These are phyloP conservation scores for Penicillium sp. DNA, from an alignment of 2,329 filamentous ascomycete species.

Conservation along the genomic window DNA sequence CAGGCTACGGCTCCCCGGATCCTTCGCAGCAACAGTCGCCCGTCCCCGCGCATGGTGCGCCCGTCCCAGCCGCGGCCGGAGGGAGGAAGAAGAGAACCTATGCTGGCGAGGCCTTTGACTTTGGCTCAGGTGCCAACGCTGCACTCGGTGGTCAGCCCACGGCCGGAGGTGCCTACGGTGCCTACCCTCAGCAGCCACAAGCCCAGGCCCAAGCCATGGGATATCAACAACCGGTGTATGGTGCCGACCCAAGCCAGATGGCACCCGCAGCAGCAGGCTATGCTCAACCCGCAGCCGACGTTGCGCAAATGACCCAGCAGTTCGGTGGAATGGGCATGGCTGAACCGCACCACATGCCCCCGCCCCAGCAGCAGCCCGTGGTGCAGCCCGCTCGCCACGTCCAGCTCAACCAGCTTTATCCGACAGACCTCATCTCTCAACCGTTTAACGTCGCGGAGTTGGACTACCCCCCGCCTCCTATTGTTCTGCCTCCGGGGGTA, in stretches of 20 bases:
- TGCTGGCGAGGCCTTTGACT: slow-evolving; percentile 91
- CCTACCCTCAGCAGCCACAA: slow-evolving; percentile 56
- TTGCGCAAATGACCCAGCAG: slow-evolving; percentile 74
- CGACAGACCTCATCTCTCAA: slow-evolving; percentile 85
- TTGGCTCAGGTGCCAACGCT: slow-evolving; percentile 83
- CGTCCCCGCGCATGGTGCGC: slow-evolving; percentile 30
- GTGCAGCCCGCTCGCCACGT: slow-evolving; percentile 51
- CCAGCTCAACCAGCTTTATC: slow-evolving; percentile 81
- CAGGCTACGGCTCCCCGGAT: slow-evolving; percentile 40
- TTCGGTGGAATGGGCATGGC: slow-evolving; percentile 76
- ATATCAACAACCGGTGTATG: slow-evolving; percentile 46
- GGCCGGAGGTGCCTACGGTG: slow-evolving; percentile 61
- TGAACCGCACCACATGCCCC: slow-evolving; percentile 53
- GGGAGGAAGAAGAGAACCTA: slow-evolving; percentile 84
- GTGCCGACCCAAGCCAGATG: slow-evolving; percentile 43
- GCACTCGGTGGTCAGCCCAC: slow-evolving; percentile 49
- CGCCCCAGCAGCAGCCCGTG: slow-evolving; percentile 42
- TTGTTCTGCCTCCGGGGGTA: slow-evolving; percentile 88
- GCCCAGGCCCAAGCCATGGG: slow-evolving; percentile 50
- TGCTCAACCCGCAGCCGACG: slow-evolving; percentile 55
- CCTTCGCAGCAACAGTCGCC: slow-evolving; percentile 34
- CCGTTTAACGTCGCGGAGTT: slow-evolving; percentile 93
- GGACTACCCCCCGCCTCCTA: slow-evolving; percentile 85
- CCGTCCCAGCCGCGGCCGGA: slow-evolving; percentile 36
- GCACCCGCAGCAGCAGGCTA: slow-evolving; percentile 68